A percentile compares a stretch with the other conserved stretches of the same genome.
Conservation (phyloP, 768 basidiomycete species). For the Lactarius tabidus region DNA sequence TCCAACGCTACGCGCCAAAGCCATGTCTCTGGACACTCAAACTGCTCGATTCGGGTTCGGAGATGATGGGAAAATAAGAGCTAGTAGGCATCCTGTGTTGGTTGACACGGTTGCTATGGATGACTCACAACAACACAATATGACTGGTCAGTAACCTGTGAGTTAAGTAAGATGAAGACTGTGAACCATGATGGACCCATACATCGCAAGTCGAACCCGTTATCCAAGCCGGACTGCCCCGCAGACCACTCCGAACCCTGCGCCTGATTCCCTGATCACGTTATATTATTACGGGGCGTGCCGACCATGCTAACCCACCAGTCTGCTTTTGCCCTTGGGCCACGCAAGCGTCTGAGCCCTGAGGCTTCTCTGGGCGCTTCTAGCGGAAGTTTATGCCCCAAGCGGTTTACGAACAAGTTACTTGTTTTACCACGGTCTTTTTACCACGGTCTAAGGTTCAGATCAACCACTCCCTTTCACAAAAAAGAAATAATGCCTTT, state of each 20-base stretch:
- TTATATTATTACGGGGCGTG: neutral
- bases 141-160: neutral
- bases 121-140: neutral
- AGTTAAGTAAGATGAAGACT: neutral
- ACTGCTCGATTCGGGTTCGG: neutral
- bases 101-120: neutral
- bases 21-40: neutral
- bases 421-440: neutral
- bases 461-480: neutral
- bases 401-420: neutral
- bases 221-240: neutral
- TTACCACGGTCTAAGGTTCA: slow-evolving; percentile 12
- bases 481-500: neutral
- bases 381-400: slow-evolving; percentile 17
- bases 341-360: neutral
- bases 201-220: slow-evolving; percentile 5
- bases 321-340: neutral
- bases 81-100: neutral
- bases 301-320: neutral
- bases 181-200: neutral
- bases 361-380: neutral
- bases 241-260: slow-evolving; percentile 2
- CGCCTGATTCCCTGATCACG: neutral
- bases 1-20: neutral
- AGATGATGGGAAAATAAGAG: neutral